Conservation (phyloP, 345 rosid species). For the Murraya paniculata region DNA sequence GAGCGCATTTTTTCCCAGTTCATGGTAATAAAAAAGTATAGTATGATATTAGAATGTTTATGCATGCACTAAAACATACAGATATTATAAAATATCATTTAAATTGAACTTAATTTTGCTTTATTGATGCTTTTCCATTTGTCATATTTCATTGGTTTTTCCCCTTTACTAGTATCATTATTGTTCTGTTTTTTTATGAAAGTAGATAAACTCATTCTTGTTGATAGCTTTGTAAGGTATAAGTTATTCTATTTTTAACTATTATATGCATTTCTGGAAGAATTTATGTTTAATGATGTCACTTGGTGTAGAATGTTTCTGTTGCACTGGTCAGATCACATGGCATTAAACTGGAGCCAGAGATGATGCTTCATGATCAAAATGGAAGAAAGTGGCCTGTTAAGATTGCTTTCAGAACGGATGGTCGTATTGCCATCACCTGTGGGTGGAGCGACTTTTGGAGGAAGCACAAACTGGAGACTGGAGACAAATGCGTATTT, state of each 20-base stretch:
- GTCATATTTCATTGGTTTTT: neutral
- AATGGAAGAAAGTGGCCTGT: constrained; percentile 8
- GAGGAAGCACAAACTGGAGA: neutral
- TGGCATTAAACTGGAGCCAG: constrained; percentile 11
- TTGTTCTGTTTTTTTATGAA: neutral
- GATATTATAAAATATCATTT: neutral
- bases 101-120: too few relatives aligned
- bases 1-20: neutral
- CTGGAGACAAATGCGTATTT: constrained; percentile 9
- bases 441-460: constrained; percentile 3
- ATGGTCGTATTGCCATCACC: neutral
- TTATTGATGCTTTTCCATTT: neutral
- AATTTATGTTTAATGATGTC: neutral
- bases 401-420: neutral
- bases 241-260: neutral
- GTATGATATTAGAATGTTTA: neutral
- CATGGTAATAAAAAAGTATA: neutral
- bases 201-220: neutral
- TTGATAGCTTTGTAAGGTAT: neutral
- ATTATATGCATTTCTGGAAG: neutral
- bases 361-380: neutral
- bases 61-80: neutral
- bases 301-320: constrained; percentile 17
- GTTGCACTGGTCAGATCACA: neutral
- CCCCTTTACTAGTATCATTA: neutral